These are phyloP conservation scores for Talaromyces sp. DNA, from an alignment of 2,329 filamentous ascomycete genomes.

Conservation along the genomic window DNA sequence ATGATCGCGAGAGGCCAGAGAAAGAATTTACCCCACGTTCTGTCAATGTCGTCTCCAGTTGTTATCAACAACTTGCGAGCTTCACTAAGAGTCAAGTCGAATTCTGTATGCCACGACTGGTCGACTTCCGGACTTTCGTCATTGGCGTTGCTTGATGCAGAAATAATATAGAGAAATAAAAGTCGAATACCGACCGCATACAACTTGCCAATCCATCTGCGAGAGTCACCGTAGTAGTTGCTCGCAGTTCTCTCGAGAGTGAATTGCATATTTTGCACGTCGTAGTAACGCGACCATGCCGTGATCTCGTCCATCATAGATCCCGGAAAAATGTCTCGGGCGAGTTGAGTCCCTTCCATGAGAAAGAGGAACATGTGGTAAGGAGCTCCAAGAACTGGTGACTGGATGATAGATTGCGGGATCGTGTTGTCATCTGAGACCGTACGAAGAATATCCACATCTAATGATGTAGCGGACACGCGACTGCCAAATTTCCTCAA, in stretches of 20 bases:
- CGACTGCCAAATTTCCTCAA: conserved; percentile 9
- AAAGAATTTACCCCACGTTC: conserved; percentile 16
- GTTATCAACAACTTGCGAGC: conserved; percentile 13
- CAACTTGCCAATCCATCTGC: conserved; percentile 16
- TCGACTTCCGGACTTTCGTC: too few species aligned
- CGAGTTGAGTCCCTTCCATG: conserved; percentile 11
- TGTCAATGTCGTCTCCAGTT: conserved; percentile 9
- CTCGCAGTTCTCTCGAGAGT: neutral
- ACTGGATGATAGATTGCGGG: neutral
- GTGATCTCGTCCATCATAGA: neutral
- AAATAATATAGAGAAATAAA: conserved; percentile 13
- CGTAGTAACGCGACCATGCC: conserved; percentile 13
- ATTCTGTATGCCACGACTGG: neutral
- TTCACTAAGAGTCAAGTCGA: neutral
- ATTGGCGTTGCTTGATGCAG: neutral
- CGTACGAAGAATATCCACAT: neutral
- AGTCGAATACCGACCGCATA: conserved; percentile 16
- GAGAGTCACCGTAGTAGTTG: conserved; percentile 11
- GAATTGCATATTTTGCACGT: conserved; percentile 8
- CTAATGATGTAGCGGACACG: neutral
- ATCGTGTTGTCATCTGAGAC: too few species aligned
- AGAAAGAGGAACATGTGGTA: conserved; percentile 17
- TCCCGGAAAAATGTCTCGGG: neutral
- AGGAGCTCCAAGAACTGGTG: conserved; percentile 15
- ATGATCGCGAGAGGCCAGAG: conserved; percentile 16